These are phyloP conservation scores for Heterobasidion occidentale DNA, from an alignment of 1,284 basidiomycete species.

Conservation along the genomic window DNA sequence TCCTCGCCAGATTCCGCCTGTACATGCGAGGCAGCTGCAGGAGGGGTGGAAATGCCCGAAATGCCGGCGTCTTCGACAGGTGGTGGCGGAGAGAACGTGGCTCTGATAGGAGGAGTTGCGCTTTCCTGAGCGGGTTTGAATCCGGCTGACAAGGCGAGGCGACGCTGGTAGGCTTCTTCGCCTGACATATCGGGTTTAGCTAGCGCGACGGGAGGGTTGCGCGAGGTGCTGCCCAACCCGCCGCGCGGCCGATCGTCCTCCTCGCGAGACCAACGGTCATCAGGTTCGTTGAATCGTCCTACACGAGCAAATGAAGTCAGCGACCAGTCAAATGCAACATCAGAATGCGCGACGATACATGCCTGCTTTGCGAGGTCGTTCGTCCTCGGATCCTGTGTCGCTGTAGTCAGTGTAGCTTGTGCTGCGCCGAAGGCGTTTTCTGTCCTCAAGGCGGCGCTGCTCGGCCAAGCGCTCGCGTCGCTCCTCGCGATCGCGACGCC, in stretches of 20 bases:
- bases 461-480: constrained; percentile 54
- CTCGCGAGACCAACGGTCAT: constrained; percentile 45
- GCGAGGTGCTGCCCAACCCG: constrained; percentile 17
- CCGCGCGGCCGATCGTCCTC: constrained; percentile 37
- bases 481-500: constrained; percentile 65
- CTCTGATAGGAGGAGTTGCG: too few relatives aligned
- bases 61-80: neutral
- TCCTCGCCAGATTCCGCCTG: constrained; percentile 55
- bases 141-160: constrained; percentile 39
- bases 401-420: constrained; percentile 64
- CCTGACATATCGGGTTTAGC: constrained; percentile 35
- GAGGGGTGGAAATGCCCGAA: neutral
- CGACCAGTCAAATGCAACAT: neutral
- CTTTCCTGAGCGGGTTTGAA: constrained; percentile 11
- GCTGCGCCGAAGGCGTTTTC: constrained; percentile 49
- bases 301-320: constrained; percentile 1
- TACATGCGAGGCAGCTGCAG: constrained; percentile 3
- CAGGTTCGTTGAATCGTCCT: constrained; percentile 53
- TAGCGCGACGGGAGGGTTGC: constrained; percentile 18
- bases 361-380: constrained; percentile 68
- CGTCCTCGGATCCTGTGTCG: constrained; percentile 55
- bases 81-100: neutral
- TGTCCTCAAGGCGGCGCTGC: constrained; percentile 45
- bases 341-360: constrained; percentile 10
- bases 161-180: constrained; percentile 52